Conservation (phyloP, 345 rosid species). For the Eutrema yunnanense region DNA sequence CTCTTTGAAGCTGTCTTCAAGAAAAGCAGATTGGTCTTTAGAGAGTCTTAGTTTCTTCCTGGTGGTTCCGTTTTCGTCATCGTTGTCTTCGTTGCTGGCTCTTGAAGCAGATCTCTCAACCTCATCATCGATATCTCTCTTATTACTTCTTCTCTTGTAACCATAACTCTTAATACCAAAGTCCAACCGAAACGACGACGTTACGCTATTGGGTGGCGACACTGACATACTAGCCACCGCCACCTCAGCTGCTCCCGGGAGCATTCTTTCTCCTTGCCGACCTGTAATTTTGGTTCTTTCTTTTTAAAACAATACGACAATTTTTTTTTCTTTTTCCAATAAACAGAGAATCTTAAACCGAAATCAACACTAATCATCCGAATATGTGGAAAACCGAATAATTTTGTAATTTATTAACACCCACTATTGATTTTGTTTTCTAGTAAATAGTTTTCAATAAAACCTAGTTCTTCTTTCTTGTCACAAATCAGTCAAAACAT, state of each 20-base stretch:
- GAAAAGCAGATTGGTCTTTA: conserved; percentile 88
- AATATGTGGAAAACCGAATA: neutral
- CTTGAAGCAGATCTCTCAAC: conserved; percentile 54
- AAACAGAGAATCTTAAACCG: neutral
- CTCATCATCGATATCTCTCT: conserved; percentile 40
- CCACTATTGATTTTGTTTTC: neutral
- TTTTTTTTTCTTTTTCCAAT: neutral
- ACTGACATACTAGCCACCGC: conserved; percentile 46
- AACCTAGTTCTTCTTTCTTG: conserved; percentile 10
- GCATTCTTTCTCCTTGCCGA: conserved; percentile 31
- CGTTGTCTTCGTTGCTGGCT: conserved; percentile 69
- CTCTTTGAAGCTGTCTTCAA: conserved; percentile 90
- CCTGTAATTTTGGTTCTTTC: conserved; percentile 38
- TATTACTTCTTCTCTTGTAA: conserved; percentile 43
- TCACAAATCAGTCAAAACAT: conserved; percentile 24
- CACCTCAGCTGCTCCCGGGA: conserved; percentile 43
- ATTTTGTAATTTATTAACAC: neutral
- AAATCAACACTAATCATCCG: neutral
- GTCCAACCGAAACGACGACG: conserved; percentile 78
- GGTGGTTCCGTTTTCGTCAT: conserved; percentile 64
- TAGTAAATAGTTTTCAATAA: neutral
- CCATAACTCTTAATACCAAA: conserved; percentile 52
- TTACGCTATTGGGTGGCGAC: conserved; percentile 79
- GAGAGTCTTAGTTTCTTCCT: conserved; percentile 94
- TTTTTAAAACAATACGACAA: neutral